Percentiles rank a stretch among this genome's conserved stretches.
Evolutionary conservation across 345 rosid species (phyloP).

Genomic region (Lumnitzera racemosa): DNA sequence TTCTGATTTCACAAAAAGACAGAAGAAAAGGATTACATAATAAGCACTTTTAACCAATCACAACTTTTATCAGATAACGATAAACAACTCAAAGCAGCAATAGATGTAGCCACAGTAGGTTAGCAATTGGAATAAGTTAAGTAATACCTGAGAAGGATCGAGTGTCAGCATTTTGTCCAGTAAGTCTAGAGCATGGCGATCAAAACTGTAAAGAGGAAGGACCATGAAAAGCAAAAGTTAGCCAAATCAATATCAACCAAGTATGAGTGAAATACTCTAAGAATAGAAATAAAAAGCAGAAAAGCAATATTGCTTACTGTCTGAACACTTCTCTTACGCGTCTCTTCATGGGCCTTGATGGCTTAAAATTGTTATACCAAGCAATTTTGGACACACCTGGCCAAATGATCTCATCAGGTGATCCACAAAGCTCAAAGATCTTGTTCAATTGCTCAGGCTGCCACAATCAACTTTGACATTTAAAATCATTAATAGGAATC

Average conservation of each 20-base stretch:
- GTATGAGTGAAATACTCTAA: background rate
- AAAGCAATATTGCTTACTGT: slow-evolving; percentile 44
- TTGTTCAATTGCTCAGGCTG: slow-evolving; percentile 72
- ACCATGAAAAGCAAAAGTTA: background rate
- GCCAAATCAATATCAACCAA: background rate
- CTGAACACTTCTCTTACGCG: slow-evolving; percentile 73
- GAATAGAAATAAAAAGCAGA: background rate
- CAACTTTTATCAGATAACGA: too few relatives aligned
- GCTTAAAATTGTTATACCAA: slow-evolving; percentile 71
- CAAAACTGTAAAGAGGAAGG: slow-evolving; percentile 34
- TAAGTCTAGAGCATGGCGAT: slow-evolving; percentile 87
- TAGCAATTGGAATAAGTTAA: too few relatives aligned
- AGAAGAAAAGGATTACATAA: too few relatives aligned
- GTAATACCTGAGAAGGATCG: slow-evolving; percentile 77
- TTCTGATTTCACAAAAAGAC: too few relatives aligned
- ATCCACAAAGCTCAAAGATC: slow-evolving; percentile 73
- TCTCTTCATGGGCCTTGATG: slow-evolving; percentile 63
- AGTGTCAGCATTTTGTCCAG: slow-evolving; percentile 85
- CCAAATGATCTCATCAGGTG: slow-evolving; percentile 69
- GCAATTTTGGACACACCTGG: slow-evolving; percentile 72
- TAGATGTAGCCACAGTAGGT: too few relatives aligned
- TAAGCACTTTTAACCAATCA: too few relatives aligned
- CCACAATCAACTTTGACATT: slow-evolving; percentile 6
- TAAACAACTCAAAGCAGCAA: too few relatives aligned
- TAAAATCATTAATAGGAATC: too few relatives aligned